Base-by-base conservation (phyloP, 163 green algal species). In the Scenedesmus sp. region DNA sequence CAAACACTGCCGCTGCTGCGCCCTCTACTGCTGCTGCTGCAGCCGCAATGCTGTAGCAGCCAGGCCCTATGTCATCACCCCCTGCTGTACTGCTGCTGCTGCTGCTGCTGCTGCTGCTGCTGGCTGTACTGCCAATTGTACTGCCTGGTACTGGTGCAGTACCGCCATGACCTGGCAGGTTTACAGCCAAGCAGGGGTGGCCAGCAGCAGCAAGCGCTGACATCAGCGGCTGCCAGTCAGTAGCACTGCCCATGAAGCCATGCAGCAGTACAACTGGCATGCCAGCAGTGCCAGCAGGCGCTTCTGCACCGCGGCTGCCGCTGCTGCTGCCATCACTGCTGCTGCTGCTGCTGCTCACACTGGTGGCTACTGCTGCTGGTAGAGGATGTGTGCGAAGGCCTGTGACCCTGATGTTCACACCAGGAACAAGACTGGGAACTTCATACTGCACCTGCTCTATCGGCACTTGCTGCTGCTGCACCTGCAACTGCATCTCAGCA, bases 151-250 rank as follows among this genome's bases (percentile, higher is more conserved):
- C 66, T 74, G 59, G 88, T 54, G 66, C 34, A 8, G 93, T 95
- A 56, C 84, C 88, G 66, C 97, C 97, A 89, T 99, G 97, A 1
- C 97, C 97, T 7, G 96, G 97, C 73, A 99, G 94, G 91, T 98
- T 96, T 0, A 99, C 23, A 1, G 97, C 95, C 3, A 98, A 9
- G 92, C 95, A 97, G 26, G 87, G 89, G 57, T 94, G 94, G 8
- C 94, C 91, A 8, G 86, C 56, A 10, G 92, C 91, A 10, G 92
- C 92, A n/a, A 98, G 91, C 0, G 91, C 93, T 23, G 84, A 62
- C 95, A 97, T 96, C 9, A 98, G 64, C 1, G 97, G 95, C 83
- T 66, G 20, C 97, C 97, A 99, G 86, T 99, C 97, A 4, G 91
- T 82, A 4, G 91, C 82, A 16, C n/a, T 79, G 5, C 97, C 97